phyloP scores from a whole-genome alignment of 106 monocot species.

The Allium fistulosum region DNA sequence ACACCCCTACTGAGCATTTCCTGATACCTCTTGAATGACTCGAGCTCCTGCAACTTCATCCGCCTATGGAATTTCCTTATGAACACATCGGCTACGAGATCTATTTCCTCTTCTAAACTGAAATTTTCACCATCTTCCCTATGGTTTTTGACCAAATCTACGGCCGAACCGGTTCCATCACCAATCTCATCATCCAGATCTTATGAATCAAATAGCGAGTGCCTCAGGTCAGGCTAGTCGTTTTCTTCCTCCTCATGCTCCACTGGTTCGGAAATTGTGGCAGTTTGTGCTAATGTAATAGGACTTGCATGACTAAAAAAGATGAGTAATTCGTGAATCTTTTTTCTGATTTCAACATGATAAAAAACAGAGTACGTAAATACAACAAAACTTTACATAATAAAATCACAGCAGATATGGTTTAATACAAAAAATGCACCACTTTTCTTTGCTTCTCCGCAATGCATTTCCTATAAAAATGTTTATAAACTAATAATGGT shows the following conservation, averaged over 20 bases:
- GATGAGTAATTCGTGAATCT: too few relatives aligned
- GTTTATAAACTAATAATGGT: neutral
- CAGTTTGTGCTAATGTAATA: too few relatives aligned
- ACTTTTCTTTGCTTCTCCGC: too few relatives aligned
- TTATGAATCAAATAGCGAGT: constrained; percentile 34
- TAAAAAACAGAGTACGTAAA: too few relatives aligned
- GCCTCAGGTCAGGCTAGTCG: constrained; percentile 34
- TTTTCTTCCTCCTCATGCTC: constrained; percentile 16
- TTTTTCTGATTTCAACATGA: too few relatives aligned
- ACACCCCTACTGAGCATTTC: constrained; percentile 52
- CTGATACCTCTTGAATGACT: constrained; percentile 61
- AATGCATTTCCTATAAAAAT: too few relatives aligned
- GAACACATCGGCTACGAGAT: constrained; percentile 51
- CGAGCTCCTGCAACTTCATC: constrained; percentile 70
- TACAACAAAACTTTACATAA: too few relatives aligned
- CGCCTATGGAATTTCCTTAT: constrained; percentile 57
- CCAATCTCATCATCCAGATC: constrained; percentile 12
- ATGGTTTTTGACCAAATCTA: constrained; percentile 26
- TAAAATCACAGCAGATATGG: too few relatives aligned
- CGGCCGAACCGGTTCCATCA: constrained; percentile 21
- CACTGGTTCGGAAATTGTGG: neutral
- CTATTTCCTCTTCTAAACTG: constrained; percentile 53
- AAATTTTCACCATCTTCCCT: constrained; percentile 24
- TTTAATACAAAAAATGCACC: too few relatives aligned
- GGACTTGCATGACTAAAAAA: too few relatives aligned